phyloP scores from a whole-genome alignment of 2,329 filamentous ascomycete genomes.

The Arthrobotrys sinensis region DNA sequence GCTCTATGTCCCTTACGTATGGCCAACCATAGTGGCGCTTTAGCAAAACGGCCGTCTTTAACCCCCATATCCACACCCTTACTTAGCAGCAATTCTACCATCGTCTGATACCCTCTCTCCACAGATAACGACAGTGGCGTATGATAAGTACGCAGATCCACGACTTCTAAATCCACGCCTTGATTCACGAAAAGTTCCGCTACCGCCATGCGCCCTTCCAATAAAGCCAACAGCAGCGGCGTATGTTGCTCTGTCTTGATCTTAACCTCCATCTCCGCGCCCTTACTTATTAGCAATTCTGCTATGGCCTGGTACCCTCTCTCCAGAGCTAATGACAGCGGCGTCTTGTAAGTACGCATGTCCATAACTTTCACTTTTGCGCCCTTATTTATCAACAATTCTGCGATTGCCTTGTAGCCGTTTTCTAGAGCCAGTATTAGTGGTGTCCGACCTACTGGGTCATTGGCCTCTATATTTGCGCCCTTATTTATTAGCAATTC shows the following conservation, averaged over 20 bases:
- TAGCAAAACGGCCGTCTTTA: neutral
- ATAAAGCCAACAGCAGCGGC: neutral
- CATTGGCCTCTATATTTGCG: neutral
- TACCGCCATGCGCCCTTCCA: neutral
- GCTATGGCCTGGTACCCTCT: too few relatives aligned
- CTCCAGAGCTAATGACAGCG: too few relatives aligned
- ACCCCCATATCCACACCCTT: neutral
- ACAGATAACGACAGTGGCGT: neutral
- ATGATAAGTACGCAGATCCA: neutral
- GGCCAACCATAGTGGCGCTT: neutral
- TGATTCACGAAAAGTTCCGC: neutral
- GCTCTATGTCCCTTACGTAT: too few relatives aligned
- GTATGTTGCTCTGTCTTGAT: neutral
- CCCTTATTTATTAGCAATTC: neutral
- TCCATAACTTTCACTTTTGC: too few relatives aligned
- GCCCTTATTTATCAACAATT: neutral
- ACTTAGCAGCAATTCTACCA: neutral
- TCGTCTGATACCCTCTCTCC: neutral
- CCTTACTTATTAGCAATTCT: too few relatives aligned
- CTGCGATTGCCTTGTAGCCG: neutral
- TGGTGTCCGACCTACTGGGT: neutral
- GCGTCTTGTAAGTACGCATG: too few relatives aligned
- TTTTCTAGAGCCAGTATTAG: neutral
- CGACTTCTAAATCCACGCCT: neutral
- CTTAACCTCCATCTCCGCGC: neutral